Base-by-base conservation (phyloP, 164 flowering plant genomes). In the Berberis thunbergii region DNA sequence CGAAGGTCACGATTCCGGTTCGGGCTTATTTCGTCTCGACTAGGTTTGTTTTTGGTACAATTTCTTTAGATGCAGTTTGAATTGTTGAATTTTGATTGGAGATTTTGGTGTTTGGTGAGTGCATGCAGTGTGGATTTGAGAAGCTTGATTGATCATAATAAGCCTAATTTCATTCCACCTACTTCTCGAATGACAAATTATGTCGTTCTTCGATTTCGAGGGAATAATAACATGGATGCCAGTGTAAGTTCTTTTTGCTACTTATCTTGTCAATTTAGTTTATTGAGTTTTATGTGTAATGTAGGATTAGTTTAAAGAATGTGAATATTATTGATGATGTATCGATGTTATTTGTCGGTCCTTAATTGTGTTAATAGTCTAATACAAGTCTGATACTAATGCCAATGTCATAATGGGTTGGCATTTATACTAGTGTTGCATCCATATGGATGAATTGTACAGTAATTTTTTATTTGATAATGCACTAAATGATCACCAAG, bases 171-270 rank as follows among this genome's bases (percentile, higher is more conserved):
- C 56, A 88, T 90, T 43, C 96, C 87, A 2, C 90, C 97, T 1
- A 74, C 84, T 1, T 90, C 98, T 6, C 81, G 96, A 2, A 86
- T 85, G 87, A 84, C 91, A 45, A 90, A 90, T 68, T 93, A 93
- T 63, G 83, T 81, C 38, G 87, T 89, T 44, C 71, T 93, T 55
- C 72, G 80, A 70, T 93, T 88, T 55, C 26, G 26, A 26, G 87
- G 90, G 7, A 76, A 78, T 54, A 69, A 73, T 46, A 62, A 56
- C 41, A 59, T 77, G 42, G 73, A 71, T 45, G 46, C 70, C 11
- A 43, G 40, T 62, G 78, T 75, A 63, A 75, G 78, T 60, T 52
- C n/a, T 52, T 64, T n/a, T 46, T 60, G 0, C 41, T 59, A n/a
- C 43, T 57, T 70, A 6, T 45, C 39, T 1, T 39, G 54, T 13